Conservation (phyloP, 805 yeast species). For the Lachancea mirantina region DNA sequence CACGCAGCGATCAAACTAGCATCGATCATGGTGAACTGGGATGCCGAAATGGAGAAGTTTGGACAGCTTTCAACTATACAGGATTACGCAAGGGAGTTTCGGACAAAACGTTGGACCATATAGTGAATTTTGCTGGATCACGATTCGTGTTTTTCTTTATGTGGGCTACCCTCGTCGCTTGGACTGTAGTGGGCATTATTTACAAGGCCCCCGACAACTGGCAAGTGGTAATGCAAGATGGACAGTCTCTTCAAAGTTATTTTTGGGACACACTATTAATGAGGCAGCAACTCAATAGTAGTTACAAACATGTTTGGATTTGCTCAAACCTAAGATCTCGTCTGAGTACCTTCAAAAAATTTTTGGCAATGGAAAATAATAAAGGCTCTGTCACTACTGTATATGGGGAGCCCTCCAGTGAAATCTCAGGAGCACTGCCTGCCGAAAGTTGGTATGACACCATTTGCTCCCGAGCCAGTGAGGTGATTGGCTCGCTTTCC, state of each 20-base stretch:
- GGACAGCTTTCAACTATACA: conserved; percentile 20
- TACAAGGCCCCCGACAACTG: conserved; percentile 30
- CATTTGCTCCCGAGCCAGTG: conserved; percentile 22
- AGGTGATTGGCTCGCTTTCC: conserved; percentile 29
- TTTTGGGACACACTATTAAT: conserved; percentile 36
- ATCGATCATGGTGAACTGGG: conserved; percentile 11
- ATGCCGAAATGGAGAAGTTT: conserved; percentile 19
- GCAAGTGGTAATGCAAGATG: conserved; percentile 39
- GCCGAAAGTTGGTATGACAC: conserved; percentile 32
- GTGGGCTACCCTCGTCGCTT: conserved; percentile 23
- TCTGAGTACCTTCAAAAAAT: conserved; percentile 16
- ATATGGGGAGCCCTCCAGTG: background rate
- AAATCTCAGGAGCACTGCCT: conserved; percentile 16
- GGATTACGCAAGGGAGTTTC: conserved; percentile 20
- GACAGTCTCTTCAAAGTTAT: conserved; percentile 35
- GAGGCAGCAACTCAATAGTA: conserved; percentile 33
- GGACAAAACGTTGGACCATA: conserved; percentile 18
- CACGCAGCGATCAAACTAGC: conserved; percentile 15
- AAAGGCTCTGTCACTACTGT: conserved; percentile 1
- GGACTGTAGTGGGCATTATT: conserved; percentile 27
- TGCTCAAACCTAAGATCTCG: conserved; percentile 29
- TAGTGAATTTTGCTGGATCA: conserved; percentile 27
- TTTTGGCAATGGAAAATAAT: too few relatives aligned
- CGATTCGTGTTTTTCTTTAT: conserved; percentile 23
- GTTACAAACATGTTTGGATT: conserved; percentile 24